Evolutionary conservation across 441 rosid species (phyloP).

Genomic region (Euphorbia schlechtendalii): DNA sequence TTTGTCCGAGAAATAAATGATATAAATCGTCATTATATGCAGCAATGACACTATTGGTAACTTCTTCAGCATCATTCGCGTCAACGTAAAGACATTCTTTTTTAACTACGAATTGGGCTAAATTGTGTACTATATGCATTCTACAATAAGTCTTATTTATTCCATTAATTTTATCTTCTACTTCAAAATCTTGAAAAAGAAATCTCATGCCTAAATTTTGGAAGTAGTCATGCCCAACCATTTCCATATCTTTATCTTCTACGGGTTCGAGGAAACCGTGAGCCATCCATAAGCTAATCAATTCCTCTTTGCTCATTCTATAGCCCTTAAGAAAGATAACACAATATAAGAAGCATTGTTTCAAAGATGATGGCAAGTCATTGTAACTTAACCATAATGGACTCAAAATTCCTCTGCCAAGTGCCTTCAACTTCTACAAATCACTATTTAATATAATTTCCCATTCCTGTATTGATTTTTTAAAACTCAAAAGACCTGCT

Average conservation of each 20-base stretch:
- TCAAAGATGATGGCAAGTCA: neutral
- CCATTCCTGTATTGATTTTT: neutral
- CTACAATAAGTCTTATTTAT: neutral
- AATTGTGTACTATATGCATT: slow-evolving; percentile 3
- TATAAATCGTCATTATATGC: neutral
- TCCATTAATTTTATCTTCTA: neutral
- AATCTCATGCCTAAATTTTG: neutral
- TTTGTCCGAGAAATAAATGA: neutral
- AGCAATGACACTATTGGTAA: too few species aligned
- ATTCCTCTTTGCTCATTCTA: neutral
- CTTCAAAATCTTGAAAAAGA: neutral
- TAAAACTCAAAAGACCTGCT: neutral
- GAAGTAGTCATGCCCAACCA: slow-evolving; percentile 1
- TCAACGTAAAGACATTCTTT: neutral
- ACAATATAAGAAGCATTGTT: slow-evolving; percentile 6
- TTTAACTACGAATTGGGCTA: neutral
- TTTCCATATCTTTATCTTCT: neutral
- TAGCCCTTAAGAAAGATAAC: neutral
- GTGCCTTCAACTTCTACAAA: neutral
- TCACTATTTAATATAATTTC: neutral
- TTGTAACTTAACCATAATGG: slow-evolving; percentile 2
- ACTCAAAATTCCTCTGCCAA: neutral
- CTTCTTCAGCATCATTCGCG: neutral
- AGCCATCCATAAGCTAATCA: neutral
- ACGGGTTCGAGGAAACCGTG: neutral